Conservation (phyloP, 2,329 filamentous ascomycete genomes). For the Fusarium globosum region DNA sequence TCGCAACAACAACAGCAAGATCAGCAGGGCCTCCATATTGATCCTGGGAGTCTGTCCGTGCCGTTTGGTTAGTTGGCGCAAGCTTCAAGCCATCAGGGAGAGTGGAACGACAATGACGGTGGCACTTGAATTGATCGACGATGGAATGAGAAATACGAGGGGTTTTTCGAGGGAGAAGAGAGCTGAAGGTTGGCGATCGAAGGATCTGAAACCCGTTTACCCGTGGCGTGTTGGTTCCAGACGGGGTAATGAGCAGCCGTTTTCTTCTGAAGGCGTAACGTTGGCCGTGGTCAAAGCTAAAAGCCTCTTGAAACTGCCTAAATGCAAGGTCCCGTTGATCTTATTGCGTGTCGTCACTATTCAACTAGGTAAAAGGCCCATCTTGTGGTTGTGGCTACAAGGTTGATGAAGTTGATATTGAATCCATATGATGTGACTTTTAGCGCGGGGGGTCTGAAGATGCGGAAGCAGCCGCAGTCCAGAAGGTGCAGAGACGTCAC, state of each 20-base stretch:
- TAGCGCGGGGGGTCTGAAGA: constrained; percentile 2
- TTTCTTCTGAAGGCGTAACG: constrained; percentile 2
- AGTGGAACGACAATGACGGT: constrained; percentile 34
- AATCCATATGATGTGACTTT: constrained; percentile 26
- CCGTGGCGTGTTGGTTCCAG: constrained; percentile 6
- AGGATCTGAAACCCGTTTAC: constrained; percentile 21
- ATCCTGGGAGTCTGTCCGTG: not conserved
- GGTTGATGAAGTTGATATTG: constrained; percentile 3
- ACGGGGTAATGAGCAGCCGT: constrained; percentile 3
- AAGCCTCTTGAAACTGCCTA: not conserved
- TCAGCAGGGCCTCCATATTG: not conserved
- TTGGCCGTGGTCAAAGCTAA: not conserved
- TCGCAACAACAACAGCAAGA: not conserved
- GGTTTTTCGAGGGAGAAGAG: constrained; percentile 10
- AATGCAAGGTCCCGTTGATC: not conserved
- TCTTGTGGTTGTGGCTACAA: constrained; percentile 9
- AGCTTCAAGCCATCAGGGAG: constrained; percentile 30
- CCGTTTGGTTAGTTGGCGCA: not conserved
- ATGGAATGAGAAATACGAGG: constrained; percentile 25
- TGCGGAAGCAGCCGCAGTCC: constrained; percentile 9
- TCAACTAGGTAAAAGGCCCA: not conserved
- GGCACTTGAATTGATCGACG: constrained; percentile 26
- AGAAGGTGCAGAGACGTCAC: constrained; percentile 11
- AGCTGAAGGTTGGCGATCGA: constrained; percentile 9
- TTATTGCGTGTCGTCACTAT: not conserved